Base-by-base conservation (phyloP, 768 basidiomycete species). In the Agrocybe chaxingu region DNA sequence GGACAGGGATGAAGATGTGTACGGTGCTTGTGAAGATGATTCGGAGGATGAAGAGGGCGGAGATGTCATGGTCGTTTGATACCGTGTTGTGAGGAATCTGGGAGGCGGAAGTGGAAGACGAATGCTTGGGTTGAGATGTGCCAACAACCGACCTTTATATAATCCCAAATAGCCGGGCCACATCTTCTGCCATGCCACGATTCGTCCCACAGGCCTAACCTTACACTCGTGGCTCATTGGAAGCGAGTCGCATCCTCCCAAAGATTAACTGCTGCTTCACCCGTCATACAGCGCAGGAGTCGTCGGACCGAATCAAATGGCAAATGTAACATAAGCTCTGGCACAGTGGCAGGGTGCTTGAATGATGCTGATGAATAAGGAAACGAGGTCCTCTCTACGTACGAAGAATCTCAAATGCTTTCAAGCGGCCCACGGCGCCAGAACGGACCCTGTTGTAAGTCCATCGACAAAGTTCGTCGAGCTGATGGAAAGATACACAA, bases 21-120 rank as follows among this genome's bases (percentile, higher is more conserved):
- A 53, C 10, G 47, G 36, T 24, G 57, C 45, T 7, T 50, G 53
- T 8, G 64, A 66, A 34, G 57, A 49, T 38, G 59, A 55, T 18
- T 54, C 45, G 8, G 62, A 53, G 0, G 59, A 60, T 1, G 59
- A 60, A n/a, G 54, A 56, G 31, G 54, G 49, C 12, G 58, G 57
- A 4, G 60, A 47, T n/a, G 55, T 56, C 10, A 52, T 33, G 54
- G 52, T 57, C 19, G 19, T 39, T 16, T 1, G 42, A 11, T 29
- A 16, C 16, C 16, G 16, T 41, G 19, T 16, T 34, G 45, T 12
- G 32, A 24, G 29, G 13, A 9, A 24, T n/a, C 18, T 11, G 12
- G 16, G 7, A 13, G 31, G 31, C n/a, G 32, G 33, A 19, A n/a
- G 8, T 45, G 18, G 8, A 30, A 37, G 18, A 18, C 16, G 10